phyloP scores from a whole-genome alignment of 495 filamentous ascomycete species.

The Xylaria flabelliformis region DNA sequence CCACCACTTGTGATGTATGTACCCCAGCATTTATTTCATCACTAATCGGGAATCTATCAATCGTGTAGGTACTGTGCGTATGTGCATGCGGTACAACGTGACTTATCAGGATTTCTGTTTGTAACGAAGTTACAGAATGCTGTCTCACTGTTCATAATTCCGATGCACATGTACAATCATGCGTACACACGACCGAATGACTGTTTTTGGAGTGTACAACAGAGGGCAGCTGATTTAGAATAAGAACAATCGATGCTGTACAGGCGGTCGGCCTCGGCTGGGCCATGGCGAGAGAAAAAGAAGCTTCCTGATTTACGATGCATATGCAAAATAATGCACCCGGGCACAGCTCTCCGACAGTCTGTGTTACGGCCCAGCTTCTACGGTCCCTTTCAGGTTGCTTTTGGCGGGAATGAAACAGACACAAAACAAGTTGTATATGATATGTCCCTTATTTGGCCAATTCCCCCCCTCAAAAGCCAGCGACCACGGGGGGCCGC shows the following conservation, averaged over 20 bases:
- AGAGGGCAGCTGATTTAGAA: conserved; percentile 1
- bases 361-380: background rate
- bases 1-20: conserved; percentile 2
- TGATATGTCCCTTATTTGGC: background rate
- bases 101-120: background rate
- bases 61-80: too few species aligned
- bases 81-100: conserved; percentile 8
- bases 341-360: background rate
- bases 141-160: background rate
- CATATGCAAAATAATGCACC: background rate
- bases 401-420: conserved; percentile 3
- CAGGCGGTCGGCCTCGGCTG: background rate
- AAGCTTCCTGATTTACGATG: background rate
- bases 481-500: background rate
- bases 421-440: background rate
- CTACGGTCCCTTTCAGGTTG: background rate
- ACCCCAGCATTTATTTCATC: conserved; percentile 20
- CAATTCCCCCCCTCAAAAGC: background rate
- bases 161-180: background rate
- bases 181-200: background rate
- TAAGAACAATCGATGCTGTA: background rate
- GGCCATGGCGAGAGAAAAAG: background rate
- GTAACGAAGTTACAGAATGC: background rate
- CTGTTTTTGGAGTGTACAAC: background rate
- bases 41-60: background rate